Evolutionary conservation across 352 stramenopile genomes (phyloP).

Genomic region (Pythium apleroticum): DNA sequence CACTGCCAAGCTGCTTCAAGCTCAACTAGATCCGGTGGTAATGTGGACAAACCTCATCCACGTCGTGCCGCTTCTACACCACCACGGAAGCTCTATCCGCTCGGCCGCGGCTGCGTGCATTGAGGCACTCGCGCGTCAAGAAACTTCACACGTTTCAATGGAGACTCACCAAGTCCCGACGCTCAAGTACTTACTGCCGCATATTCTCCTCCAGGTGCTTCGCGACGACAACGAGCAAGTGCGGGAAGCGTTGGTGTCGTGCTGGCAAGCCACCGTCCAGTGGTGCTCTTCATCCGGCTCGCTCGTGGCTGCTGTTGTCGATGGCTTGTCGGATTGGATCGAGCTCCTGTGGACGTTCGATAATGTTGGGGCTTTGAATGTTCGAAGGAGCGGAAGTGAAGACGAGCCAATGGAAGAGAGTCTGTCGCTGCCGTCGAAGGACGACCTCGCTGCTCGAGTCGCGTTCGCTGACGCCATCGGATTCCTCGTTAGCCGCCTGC

Average conservation of each 20-base stretch:
- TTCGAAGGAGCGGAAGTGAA: neutral
- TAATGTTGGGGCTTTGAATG: slow-evolving; percentile 31
- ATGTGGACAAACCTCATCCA: slow-evolving; percentile 19
- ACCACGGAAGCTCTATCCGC: slow-evolving; percentile 45
- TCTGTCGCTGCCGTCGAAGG: slow-evolving; percentile 15
- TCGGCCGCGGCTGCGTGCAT: slow-evolving; percentile 47
- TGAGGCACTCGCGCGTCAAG: slow-evolving; percentile 23
- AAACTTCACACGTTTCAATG: neutral
- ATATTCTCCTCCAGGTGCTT: slow-evolving; percentile 65
- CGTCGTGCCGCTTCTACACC: slow-evolving; percentile 56
- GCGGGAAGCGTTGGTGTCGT: slow-evolving; percentile 30
- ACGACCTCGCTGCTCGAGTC: slow-evolving; percentile 40
- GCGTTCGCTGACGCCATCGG: slow-evolving; percentile 62
- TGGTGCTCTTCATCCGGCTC: slow-evolving; percentile 24
- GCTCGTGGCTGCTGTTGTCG: slow-evolving; percentile 29
- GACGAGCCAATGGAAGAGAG: neutral
- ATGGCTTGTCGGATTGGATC: slow-evolving; percentile 38
- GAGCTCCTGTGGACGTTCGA: slow-evolving; percentile 53
- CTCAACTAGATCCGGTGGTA: neutral
- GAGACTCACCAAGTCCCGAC: neutral
- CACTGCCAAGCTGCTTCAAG: slow-evolving; percentile 11
- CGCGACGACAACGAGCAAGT: slow-evolving; percentile 38
- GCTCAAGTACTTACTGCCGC: slow-evolving; percentile 39
- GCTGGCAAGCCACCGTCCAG: slow-evolving; percentile 45
- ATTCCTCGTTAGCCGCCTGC: slow-evolving; percentile 36